These are phyloP conservation scores for Penicillium vulpinum DNA, from an alignment of 2,329 filamentous ascomycete genomes.

Conservation along the genomic window DNA sequence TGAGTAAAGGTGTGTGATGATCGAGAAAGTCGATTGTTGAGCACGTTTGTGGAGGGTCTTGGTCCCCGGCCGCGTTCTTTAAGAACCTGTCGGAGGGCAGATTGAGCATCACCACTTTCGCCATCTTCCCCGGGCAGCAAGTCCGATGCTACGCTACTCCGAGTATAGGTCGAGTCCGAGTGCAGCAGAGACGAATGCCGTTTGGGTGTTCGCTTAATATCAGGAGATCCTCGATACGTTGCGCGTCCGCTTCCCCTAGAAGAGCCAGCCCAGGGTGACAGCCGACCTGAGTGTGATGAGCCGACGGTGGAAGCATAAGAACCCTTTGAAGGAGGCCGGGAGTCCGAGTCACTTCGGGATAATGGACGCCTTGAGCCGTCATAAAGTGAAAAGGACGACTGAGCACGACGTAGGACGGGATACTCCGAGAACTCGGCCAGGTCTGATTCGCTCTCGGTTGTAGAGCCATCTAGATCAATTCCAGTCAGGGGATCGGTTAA, in stretches of 20 bases:
- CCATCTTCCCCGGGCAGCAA: slow-evolving; percentile 30
- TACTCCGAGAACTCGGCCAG: slow-evolving; percentile 45
- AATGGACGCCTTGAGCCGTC: slow-evolving; percentile 33
- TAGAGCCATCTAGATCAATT: slow-evolving; percentile 46
- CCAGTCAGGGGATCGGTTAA: slow-evolving; percentile 37
- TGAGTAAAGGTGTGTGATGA: slow-evolving; percentile 36
- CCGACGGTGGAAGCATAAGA: slow-evolving; percentile 45
- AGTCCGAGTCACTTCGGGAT: slow-evolving; percentile 37
- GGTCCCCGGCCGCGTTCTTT: slow-evolving; percentile 34
- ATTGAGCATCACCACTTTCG: slow-evolving; percentile 46
- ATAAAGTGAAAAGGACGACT: slow-evolving; percentile 43
- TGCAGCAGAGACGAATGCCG: slow-evolving; percentile 33
- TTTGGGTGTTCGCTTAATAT: slow-evolving; percentile 36
- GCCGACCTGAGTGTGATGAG: slow-evolving; percentile 43
- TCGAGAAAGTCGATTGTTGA: slow-evolving; percentile 30
- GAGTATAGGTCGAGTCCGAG: slow-evolving; percentile 35
- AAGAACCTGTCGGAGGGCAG: slow-evolving; percentile 49
- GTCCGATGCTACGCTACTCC: slow-evolving; percentile 29
- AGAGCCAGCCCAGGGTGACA: slow-evolving; percentile 44
- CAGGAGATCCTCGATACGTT: slow-evolving; percentile 29
- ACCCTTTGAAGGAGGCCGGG: slow-evolving; percentile 46
- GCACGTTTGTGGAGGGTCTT: slow-evolving; percentile 31
- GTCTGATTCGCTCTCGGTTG: slow-evolving; percentile 45
- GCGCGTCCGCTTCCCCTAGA: slow-evolving; percentile 29
- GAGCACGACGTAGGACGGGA: slow-evolving; percentile 37